Evolutionary conservation across 345 rosid genomes (phyloP), one percentile per base, ranked within the genome.

Genomic region (Lepidium sativum): DNA sequence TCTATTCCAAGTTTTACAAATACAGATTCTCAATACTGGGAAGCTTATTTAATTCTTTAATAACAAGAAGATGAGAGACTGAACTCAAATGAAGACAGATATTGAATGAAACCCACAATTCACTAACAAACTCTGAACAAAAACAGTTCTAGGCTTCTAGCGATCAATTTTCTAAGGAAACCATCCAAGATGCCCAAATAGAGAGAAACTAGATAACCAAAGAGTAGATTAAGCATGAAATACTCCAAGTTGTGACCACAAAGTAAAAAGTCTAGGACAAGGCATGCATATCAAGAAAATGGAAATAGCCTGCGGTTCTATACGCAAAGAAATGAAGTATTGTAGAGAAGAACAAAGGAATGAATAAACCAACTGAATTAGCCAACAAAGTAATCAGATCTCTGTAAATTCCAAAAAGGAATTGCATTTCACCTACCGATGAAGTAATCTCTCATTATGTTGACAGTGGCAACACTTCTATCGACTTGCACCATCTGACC

Each of bases 401-500:
- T 63, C 17, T 6, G 4, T 7, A 40, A 43, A 14, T 10, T 15
- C 5, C 10, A 48, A 50, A 21, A 9, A 35, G 35, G 15, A 25
- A 25, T 10, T 29, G 31, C 3, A 12, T 29, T 3, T 13, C n/a
- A 32, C 18, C 64, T 74, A 79, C 87, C 87, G 6, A 83, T 77
- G 67, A 61, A 75, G 70, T 77, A 77, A 54, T 79, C 78, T 69
- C 79, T 79, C 79, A 80, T 49, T 1, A 77, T 64, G 39, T 80
- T 74, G 11, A 45, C 40, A 73, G 83, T 71, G 23, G 81, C 84
- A 70, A 70, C 65, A 48, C 64, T 79, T 58, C 80, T 69, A 64
- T 83, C 87, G 31, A 83, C 70, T 71, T 83, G 87, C 21, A 71
- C 75, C 87, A 83, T 80, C 74, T 83, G 87, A 34, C 83, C 84